These are phyloP conservation scores for Ottelia alismoides DNA, from an alignment of 106 monocot species.

Conservation along the genomic window DNA sequence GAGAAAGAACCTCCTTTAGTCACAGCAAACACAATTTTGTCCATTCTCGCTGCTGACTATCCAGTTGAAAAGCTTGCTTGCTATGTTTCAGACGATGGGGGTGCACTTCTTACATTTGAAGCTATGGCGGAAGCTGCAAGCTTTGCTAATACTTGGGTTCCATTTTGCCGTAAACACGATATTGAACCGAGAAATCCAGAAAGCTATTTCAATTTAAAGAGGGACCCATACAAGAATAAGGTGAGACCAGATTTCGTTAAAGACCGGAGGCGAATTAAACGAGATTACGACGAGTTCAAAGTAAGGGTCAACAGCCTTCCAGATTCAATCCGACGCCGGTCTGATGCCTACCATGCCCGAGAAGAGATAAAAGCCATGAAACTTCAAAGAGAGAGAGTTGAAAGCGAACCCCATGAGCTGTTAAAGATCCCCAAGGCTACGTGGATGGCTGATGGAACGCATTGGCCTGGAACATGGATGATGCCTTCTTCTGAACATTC, in stretches of 20 bases:
- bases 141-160: too few relatives aligned
- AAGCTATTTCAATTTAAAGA: too few relatives aligned
- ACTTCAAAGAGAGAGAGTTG: slow-evolving; percentile 32
- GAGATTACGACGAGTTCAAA: slow-evolving; percentile 73
- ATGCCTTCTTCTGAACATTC: slow-evolving; percentile 37
- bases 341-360: slow-evolving; percentile 59
- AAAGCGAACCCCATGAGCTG: slow-evolving; percentile 30
- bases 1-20: too few relatives aligned
- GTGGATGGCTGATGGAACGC: too few relatives aligned
- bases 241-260: slow-evolving; percentile 52
- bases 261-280: slow-evolving; percentile 46
- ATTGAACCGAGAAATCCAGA: too few relatives aligned
- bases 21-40: too few relatives aligned
- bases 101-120: too few relatives aligned
- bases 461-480: slow-evolving; percentile 74
- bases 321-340: slow-evolving; percentile 51
- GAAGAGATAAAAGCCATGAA: slow-evolving; percentile 62
- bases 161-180: too few relatives aligned
- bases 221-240: slow-evolving; percentile 64
- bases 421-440: slow-evolving; percentile 53
- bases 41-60: too few relatives aligned
- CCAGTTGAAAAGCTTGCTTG: too few relatives aligned
- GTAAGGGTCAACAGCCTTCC: slow-evolving; percentile 56
- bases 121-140: too few relatives aligned
- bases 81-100: too few relatives aligned